Conservation (phyloP, 2,329 filamentous ascomycete species). For the Ceratocystis alfenasii region DNA sequence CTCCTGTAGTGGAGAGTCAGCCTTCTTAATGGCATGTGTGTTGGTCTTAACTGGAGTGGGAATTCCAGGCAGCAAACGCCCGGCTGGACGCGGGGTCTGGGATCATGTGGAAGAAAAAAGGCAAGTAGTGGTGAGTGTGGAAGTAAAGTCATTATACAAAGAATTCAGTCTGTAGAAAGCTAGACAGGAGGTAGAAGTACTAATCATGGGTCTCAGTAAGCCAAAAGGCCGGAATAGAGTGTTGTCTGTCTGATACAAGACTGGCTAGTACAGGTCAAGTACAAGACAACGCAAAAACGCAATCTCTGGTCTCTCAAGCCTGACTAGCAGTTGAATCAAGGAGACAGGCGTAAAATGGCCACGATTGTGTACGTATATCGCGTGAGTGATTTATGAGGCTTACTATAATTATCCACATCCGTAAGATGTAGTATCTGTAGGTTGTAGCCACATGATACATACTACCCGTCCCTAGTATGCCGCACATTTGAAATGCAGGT, state of each 20-base stretch:
- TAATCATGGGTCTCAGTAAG: not conserved
- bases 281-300: not conserved
- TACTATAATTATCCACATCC: not conserved
- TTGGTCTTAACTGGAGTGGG: not conserved
- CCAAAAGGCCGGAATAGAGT: not conserved
- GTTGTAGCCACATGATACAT: not conserved
- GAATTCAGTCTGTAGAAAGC: not conserved
- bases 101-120: not conserved
- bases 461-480: not conserved
- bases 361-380: not conserved
- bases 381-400: not conserved
- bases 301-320: not conserved
- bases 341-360: not conserved
- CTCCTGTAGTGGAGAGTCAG: not conserved
- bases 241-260: not conserved
- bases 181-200: not conserved
- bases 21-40: not conserved
- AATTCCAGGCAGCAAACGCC: conserved; percentile 5
- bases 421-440: no score
- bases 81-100: not conserved
- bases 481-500: not conserved
- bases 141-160: no score
- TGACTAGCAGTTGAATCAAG: not conserved
- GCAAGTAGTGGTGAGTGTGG: not conserved
- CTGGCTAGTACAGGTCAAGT: not conserved